Evolutionary conservation across 176 grass and related monocot genomes (phyloP).

Genomic region (Bonia amplexicaulis): DNA sequence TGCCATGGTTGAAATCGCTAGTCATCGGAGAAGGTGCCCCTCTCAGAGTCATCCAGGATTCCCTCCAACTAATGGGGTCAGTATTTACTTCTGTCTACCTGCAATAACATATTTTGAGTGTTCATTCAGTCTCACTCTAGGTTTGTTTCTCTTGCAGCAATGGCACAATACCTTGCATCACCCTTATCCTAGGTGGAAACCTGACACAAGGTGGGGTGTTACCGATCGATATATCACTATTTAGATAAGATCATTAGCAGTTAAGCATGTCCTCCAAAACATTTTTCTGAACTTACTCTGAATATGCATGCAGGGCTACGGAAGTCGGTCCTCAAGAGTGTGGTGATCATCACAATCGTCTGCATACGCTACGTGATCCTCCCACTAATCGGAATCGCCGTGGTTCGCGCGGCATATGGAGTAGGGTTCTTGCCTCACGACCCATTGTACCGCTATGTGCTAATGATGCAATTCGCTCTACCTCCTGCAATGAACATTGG

Average conservation of each 20-base stretch:
- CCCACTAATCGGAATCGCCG: conserved; percentile 57
- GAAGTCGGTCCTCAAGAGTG: conserved; percentile 50
- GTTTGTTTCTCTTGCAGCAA: conserved; percentile 34
- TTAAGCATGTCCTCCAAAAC: background rate
- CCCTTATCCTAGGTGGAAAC: conserved; percentile 89
- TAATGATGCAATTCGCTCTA: conserved; percentile 84
- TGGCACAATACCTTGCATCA: conserved; percentile 81
- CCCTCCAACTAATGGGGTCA: conserved; percentile 67
- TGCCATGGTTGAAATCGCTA: conserved; percentile 63
- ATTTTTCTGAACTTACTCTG: background rate
- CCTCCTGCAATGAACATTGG: conserved; percentile 92
- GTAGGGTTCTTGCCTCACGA: conserved; percentile 64
- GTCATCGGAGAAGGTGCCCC: conserved; percentile 45
- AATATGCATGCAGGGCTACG: conserved; percentile 38
- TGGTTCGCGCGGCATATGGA: conserved; percentile 45
- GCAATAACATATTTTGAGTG: background rate
- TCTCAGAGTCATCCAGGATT: conserved; percentile 59
- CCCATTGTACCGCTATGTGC: conserved; percentile 70
- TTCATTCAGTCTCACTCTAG: background rate
- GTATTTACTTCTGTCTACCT: background rate
- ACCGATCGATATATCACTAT: background rate
- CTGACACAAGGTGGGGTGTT: conserved; percentile 49
- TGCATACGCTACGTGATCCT: conserved; percentile 63
- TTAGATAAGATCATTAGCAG: background rate
- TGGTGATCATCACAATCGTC: conserved; percentile 49